A percentile compares a stretch with the other conserved stretches of the same genome.
Conservation (phyloP, 2,329 filamentous ascomycete species). For the Macrophomina tecta region DNA sequence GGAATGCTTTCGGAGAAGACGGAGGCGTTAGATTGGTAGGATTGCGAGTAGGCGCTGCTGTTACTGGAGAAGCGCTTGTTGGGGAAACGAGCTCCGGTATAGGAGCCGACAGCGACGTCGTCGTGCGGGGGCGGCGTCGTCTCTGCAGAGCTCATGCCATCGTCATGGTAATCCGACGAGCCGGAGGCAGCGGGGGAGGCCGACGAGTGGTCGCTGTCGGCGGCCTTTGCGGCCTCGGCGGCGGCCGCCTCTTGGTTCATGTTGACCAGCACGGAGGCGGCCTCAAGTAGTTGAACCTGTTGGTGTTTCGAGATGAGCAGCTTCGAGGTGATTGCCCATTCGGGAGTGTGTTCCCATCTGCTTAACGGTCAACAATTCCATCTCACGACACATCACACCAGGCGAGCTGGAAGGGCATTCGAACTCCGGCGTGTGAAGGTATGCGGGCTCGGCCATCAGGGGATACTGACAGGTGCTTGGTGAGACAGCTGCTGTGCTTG, state of each 20-base stretch:
- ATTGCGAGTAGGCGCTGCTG: constrained; percentile 68
- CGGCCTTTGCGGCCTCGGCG: constrained; percentile 66
- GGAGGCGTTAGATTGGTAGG: constrained; percentile 76
- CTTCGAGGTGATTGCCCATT: constrained; percentile 97
- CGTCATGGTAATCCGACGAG: constrained; percentile 74
- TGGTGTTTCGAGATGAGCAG: constrained; percentile 99
- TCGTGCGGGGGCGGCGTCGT: constrained; percentile 87
- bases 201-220: constrained; percentile 80
- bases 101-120: constrained; percentile 61
- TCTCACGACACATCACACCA: constrained; percentile 9
- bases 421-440: constrained; percentile 46
- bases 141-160: constrained; percentile 82
- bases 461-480: constrained; percentile 98
- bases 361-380: constrained; percentile 29
- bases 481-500: constrained; percentile 99
- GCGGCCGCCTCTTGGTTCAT: constrained; percentile 74
- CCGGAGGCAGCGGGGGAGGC: constrained; percentile 81
- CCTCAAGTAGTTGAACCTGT: constrained; percentile 96
- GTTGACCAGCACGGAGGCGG: constrained; percentile 90
- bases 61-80: constrained; percentile 56
- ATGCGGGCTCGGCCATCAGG: constrained; percentile 52
- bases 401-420: constrained; percentile 41
- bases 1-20: constrained; percentile 62
- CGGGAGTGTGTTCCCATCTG: constrained; percentile 99
- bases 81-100: constrained; percentile 38